Base-by-base conservation (phyloP, 2,329 filamentous ascomycete species). In the Penicillium sp. region DNA sequence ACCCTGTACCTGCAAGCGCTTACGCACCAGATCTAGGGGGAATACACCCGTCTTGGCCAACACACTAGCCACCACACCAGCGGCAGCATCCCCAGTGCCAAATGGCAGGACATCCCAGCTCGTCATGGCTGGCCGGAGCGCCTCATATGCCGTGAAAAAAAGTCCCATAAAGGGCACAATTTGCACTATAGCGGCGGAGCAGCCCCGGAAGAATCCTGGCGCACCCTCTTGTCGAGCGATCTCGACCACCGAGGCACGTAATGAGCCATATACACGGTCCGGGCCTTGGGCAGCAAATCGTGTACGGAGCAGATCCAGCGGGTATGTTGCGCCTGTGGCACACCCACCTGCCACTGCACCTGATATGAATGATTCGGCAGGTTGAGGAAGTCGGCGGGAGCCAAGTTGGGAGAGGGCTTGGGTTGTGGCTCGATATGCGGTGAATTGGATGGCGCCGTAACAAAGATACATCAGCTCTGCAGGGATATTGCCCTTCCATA, bases 401-500 rank as follows among this genome's bases (percentile, higher is more conserved):
- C 77, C 71, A 10, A 83, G 71, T 47, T 77, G 70, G 61, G 85
- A 81, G 9, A 97, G 81, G 23, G 85, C 76, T 60, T 90, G 76
- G 1, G 89, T 89, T 23, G 84, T 81, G 47, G 84, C 85, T 53
- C 91, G 88, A 78, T 99, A 99, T 27, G 89, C 81, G 29, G 89
- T 87, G 79, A 99, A 99, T 74, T 99, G 94, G 32, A 90, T 79
- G 59, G 89, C 89, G 59, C 90, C 88, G 76, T 97, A 99, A 72
- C 86, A 87, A 61, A 99, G 81, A 77, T 99, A 99, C 77, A 99
- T 86, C 59, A 94, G 77, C 80, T 97, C 94, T 47, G 94, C 94
- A 36, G 94, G 92, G 55, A 99, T 85, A 71, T 99, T 99, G 70
- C 94, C 94, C 79, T 97, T 97, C 94, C 94, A 99, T 61, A 99